Evolutionary conservation across 2,329 filamentous ascomycete species (phyloP).

Genomic region (Saccharata proteae): DNA sequence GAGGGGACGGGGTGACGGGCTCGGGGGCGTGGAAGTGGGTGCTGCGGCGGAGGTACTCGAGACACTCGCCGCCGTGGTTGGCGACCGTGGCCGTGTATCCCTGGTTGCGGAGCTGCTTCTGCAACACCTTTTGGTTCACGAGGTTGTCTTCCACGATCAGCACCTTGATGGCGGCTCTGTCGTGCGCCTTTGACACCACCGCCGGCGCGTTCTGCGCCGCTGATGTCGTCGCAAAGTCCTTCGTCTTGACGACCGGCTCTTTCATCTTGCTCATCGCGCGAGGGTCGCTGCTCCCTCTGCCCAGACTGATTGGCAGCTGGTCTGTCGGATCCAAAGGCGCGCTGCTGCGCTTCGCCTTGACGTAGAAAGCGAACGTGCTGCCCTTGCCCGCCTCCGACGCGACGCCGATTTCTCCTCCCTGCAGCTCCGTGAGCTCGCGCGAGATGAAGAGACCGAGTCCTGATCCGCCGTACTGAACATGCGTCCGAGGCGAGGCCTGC

Average conservation of each 20-base stretch:
- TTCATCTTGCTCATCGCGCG: constrained; percentile 16
- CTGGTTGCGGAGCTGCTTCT: constrained; percentile 37
- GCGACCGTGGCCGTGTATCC: constrained; percentile 35
- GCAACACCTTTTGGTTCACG: constrained; percentile 36
- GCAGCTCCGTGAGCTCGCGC: constrained; percentile 64
- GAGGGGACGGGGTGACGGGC: constrained; percentile 11
- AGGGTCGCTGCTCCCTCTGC: constrained; percentile 19
- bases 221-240: constrained; percentile 20
- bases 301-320: constrained; percentile 15
- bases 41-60: constrained; percentile 28
- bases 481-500: constrained; percentile 63
- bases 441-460: constrained; percentile 72
- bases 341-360: constrained; percentile 50
- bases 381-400: constrained; percentile 54
- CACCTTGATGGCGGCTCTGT: constrained; percentile 16
- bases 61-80: constrained; percentile 38
- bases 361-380: constrained; percentile 66
- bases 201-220: background rate
- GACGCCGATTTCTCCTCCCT: constrained; percentile 70
- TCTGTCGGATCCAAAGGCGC: constrained; percentile 23
- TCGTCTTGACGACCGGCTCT: constrained; percentile 16
- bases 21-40: constrained; percentile 30
- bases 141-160: constrained; percentile 29
- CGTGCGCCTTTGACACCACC: constrained; percentile 9
- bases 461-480: constrained; percentile 67